Percentiles rank a stretch among this genome's conserved stretches.
These are phyloP conservation scores for Candida fluviatilis DNA, from an alignment of 805 yeast genomes.

Conservation along the genomic window DNA sequence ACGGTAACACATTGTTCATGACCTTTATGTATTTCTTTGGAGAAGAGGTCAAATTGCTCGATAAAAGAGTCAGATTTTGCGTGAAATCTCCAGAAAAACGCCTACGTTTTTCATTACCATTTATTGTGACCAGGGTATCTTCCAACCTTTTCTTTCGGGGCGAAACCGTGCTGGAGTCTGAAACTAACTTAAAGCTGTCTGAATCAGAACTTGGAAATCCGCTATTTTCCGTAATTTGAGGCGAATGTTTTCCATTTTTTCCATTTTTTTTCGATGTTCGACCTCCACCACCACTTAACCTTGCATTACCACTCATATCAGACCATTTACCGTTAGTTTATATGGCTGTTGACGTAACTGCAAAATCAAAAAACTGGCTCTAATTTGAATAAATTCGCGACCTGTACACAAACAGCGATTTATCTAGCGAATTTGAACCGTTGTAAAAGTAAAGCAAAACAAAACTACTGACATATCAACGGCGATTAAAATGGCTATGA, in stretches of 20 bases:
- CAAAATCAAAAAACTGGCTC: too few relatives aligned
- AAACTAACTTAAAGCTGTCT: background rate
- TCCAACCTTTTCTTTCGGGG: background rate
- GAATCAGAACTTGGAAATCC: background rate
- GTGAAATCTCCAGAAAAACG: background rate
- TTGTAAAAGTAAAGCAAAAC: too few relatives aligned
- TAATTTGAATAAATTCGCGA: too few relatives aligned
- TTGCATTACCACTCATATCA: too few relatives aligned
- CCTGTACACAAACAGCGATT: too few relatives aligned
- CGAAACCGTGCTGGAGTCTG: background rate
- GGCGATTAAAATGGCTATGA: background rate
- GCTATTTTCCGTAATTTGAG: too few relatives aligned
- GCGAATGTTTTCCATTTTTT: too few relatives aligned
- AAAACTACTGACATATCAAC: background rate
- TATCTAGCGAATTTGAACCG: too few relatives aligned
- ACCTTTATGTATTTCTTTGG: conserved; percentile 13
- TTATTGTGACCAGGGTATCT: background rate
- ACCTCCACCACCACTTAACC: too few relatives aligned
- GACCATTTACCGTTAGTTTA: too few relatives aligned
- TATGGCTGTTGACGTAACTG: too few relatives aligned
- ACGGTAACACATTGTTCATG: background rate
- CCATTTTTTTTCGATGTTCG: too few relatives aligned
- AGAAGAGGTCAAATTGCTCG: conserved; percentile 14
- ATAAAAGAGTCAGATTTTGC: background rate
- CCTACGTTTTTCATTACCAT: background rate